Percentiles rank a stretch among this genome's conserved stretches.
Conservation (phyloP, 1,284 basidiomycete species). For the Vanrija sp. region DNA sequence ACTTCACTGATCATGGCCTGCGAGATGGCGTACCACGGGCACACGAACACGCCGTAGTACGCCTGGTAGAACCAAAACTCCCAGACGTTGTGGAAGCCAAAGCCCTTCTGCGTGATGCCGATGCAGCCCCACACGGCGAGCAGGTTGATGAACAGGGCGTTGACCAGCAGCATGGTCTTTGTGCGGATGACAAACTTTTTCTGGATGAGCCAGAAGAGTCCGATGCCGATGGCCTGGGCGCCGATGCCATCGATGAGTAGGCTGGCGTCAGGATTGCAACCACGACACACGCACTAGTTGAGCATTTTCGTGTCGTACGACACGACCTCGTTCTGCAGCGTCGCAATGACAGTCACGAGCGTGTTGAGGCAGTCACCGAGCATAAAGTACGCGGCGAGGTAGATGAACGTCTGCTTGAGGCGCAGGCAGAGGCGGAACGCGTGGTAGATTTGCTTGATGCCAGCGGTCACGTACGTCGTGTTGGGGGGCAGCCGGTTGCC, state of each 20-base stretch:
- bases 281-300: conserved; percentile 20
- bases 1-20: conserved; percentile 53
- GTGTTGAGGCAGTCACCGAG: conserved; percentile 66
- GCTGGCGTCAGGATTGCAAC: too few relatives aligned
- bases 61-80: conserved; percentile 56
- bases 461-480: conserved; percentile 15
- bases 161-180: conserved; percentile 56
- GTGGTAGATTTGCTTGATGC: conserved; percentile 59
- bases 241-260: conserved; percentile 72
- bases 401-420: conserved; percentile 60
- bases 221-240: conserved; percentile 58
- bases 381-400: conserved; percentile 31
- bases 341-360: conserved; percentile 62
- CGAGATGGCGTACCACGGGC: conserved; percentile 20
- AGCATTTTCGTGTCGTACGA: conserved; percentile 40
- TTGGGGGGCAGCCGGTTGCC: conserved; percentile 20
- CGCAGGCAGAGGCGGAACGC: conserved; percentile 64
- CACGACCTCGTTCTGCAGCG: conserved; percentile 67
- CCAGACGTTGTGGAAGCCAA: conserved; percentile 25
- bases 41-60: conserved; percentile 57
- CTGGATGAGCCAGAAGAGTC: conserved; percentile 72
- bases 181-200: conserved; percentile 66
- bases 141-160: conserved; percentile 40
- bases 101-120: conserved; percentile 15
- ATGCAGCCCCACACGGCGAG: conserved; percentile 42